Conservation (phyloP, 164 flowering plant species). For the Akebia trifoliata region DNA sequence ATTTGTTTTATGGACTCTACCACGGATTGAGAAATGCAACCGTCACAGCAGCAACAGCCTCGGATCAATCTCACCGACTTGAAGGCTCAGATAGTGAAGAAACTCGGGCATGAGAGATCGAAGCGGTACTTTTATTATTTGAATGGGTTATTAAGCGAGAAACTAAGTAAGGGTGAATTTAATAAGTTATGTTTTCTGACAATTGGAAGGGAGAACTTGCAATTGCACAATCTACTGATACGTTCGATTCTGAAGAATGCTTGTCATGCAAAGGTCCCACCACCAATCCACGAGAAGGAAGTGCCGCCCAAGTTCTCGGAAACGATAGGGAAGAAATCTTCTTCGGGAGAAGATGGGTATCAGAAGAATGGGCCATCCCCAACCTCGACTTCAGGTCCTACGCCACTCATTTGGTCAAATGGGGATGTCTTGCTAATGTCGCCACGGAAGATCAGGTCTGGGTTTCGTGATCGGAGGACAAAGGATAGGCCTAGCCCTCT, state of each 20-base stretch:
- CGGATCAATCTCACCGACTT: conserved; percentile 75
- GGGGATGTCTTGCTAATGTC: conserved; percentile 63
- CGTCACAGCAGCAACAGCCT: conserved; percentile 39
- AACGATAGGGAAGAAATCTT: no score
- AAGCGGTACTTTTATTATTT: conserved; percentile 60
- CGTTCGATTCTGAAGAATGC: conserved; percentile 79
- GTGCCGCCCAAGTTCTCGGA: conserved; percentile 28
- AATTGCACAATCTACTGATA: conserved; percentile 77
- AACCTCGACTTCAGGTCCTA: conserved; percentile 25
- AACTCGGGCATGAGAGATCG: conserved; percentile 72
- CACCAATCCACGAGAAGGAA: conserved; percentile 38
- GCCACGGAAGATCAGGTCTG: conserved; percentile 67
- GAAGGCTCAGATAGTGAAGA: conserved; percentile 77
- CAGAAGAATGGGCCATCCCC: conserved; percentile 36
- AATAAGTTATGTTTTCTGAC: conserved; percentile 56
- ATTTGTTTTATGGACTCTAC: conserved; percentile 25
- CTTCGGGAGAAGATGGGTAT: conserved; percentile 47
- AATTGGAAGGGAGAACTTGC: conserved; percentile 75
- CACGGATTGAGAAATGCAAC: conserved; percentile 64
- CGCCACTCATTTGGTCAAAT: conserved; percentile 58
- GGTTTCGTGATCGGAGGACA: conserved; percentile 48
- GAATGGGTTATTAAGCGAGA: conserved; percentile 65
- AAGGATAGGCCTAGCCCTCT: conserved; percentile 71
- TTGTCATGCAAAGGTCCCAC: conserved; percentile 62
- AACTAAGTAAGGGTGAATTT: conserved; percentile 73